Percentiles rank a stretch among this genome's conserved stretches.
Evolutionary conservation across 2,329 filamentous ascomycete genomes (phyloP).

Genomic region (Clarireedia paspali): DNA sequence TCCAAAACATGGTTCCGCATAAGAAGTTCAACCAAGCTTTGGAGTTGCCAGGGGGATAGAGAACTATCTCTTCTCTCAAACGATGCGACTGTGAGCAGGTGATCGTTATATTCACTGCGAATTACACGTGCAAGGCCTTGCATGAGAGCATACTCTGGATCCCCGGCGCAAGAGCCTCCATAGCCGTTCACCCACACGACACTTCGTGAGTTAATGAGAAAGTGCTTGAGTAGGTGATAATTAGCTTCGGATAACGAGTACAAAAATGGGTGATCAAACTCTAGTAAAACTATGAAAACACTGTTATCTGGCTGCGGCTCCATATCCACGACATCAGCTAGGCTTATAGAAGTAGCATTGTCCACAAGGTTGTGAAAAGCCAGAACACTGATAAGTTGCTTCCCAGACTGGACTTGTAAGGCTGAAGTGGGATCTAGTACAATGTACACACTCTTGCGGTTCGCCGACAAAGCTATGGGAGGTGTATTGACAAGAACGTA

Average conservation of each 20-base stretch:
- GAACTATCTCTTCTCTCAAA: background rate
- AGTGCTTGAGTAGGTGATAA: background rate
- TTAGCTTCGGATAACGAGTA: background rate
- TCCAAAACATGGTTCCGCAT: background rate
- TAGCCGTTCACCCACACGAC: slow-evolving; percentile 41
- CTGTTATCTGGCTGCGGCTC: background rate
- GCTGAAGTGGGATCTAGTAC: too few relatives aligned
- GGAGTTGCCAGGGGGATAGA: background rate
- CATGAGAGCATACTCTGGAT: background rate
- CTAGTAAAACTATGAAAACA: background rate
- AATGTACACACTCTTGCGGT: too few relatives aligned
- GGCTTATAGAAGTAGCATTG: too few relatives aligned
- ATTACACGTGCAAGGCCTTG: slow-evolving; percentile 1
- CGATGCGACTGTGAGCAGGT: background rate
- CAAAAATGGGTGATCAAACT: slow-evolving; percentile 1
- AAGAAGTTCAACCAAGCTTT: background rate
- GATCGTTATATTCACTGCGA: background rate
- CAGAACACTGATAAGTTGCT: too few relatives aligned
- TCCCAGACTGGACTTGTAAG: too few relatives aligned
- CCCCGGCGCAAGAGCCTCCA: slow-evolving; percentile 31
- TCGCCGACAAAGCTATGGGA: too few relatives aligned
- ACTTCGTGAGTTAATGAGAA: slow-evolving; percentile 9
- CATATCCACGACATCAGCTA: background rate
- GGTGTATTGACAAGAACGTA: too few relatives aligned
- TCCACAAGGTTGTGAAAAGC: too few relatives aligned